phyloP scores from a whole-genome alignment of 805 yeast species.

The Martiniozyma abietophila region DNA sequence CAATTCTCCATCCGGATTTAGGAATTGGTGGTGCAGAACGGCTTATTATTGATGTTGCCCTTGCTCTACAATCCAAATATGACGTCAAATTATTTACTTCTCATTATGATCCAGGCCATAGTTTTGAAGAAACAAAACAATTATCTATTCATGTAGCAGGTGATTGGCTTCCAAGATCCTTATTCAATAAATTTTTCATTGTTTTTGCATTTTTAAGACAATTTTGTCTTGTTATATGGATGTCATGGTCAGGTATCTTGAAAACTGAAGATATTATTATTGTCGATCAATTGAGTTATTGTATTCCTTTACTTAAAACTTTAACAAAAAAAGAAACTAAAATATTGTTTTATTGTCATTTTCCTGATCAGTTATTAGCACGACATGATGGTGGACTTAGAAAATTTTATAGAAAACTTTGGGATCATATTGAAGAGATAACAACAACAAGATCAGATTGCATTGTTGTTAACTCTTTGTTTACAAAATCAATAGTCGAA shows the following conservation, averaged over 20 bases:
- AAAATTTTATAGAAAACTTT: constrained; percentile 65
- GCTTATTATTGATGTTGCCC: constrained; percentile 91
- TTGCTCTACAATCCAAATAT: constrained; percentile 61
- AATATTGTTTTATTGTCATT: constrained; percentile 86
- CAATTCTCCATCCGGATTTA: constrained; percentile 89
- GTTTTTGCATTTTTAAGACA: constrained; percentile 81
- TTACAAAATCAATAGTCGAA: constrained; percentile 64
- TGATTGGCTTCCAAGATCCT: constrained; percentile 67
- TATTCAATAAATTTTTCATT: constrained; percentile 63
- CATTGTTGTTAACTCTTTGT: constrained; percentile 80
- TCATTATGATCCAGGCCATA: constrained; percentile 78
- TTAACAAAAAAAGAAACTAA: constrained; percentile 34
- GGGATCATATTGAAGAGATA: constrained; percentile 76
- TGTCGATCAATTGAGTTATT: constrained; percentile 81
- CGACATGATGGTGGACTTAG: constrained; percentile 46
- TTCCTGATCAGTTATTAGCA: constrained; percentile 83
- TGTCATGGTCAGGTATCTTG: constrained; percentile 41
- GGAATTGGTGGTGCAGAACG: constrained; percentile 99
- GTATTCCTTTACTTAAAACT: constrained; percentile 60
- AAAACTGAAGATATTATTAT: constrained; percentile 58
- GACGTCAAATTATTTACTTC: constrained; percentile 71
- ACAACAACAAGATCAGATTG: constrained; percentile 69
- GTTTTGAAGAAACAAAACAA: constrained; percentile 79
- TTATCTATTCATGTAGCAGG: constrained; percentile 69
- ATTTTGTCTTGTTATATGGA: constrained; percentile 43